These are phyloP conservation scores for Vitis hybrid DNA, from an alignment of 177 flowering plant genomes.

Conservation along the genomic window DNA sequence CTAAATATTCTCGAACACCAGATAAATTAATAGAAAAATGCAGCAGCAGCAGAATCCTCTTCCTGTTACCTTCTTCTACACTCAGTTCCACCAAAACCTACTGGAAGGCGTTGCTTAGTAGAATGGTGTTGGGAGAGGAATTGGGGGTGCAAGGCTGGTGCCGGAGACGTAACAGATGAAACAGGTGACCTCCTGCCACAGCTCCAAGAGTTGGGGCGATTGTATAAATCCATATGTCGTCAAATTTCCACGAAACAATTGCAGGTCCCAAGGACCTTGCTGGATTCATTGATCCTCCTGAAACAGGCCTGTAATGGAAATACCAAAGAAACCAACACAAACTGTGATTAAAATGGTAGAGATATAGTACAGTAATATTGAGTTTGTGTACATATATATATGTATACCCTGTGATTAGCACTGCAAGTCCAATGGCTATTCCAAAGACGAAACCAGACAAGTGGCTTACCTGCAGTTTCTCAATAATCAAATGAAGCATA, in stretches of 20 bases:
- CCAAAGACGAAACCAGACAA: slow-evolving; percentile 62
- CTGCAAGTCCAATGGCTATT: slow-evolving; percentile 63
- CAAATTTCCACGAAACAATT: slow-evolving; percentile 50
- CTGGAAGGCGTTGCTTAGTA: slow-evolving; percentile 1
- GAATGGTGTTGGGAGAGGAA: slow-evolving; percentile 16
- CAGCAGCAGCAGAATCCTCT: not conserved
- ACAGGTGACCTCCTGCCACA: slow-evolving; percentile 42
- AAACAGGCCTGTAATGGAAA: slow-evolving; percentile 51
- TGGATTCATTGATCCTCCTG: slow-evolving; percentile 91
- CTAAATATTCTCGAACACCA: too few species aligned
- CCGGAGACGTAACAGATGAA: slow-evolving; percentile 32
- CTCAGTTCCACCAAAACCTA: not conserved
- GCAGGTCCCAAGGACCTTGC: slow-evolving; percentile 91
- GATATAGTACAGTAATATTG: too few species aligned
- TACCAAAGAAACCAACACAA: not conserved
- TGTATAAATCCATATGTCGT: slow-evolving; percentile 64
- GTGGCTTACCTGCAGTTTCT: slow-evolving; percentile 39
- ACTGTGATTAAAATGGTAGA: too few species aligned
- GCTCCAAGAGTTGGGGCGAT: slow-evolving; percentile 71
- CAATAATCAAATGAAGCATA: not conserved
- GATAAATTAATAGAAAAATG: too few species aligned
- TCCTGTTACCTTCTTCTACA: not conserved
- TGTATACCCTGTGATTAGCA: slow-evolving; percentile 69
- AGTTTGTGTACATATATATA: not conserved
- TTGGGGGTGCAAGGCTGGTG: slow-evolving; percentile 14